Conservation (phyloP, 2,329 filamentous ascomycete genomes). For the Onygena corvina region DNA sequence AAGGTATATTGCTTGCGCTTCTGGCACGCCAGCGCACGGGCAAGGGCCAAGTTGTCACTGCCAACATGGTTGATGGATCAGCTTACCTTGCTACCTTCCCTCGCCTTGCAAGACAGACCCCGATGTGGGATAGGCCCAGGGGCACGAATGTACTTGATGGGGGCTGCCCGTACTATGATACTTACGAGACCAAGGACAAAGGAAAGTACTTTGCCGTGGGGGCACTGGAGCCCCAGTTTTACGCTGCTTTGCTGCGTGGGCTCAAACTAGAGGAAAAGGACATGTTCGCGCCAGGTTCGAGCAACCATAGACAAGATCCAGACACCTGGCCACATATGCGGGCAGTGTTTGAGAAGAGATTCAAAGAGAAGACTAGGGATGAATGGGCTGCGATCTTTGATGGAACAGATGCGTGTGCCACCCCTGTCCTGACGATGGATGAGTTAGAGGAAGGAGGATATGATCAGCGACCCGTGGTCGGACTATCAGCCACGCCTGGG, state of each 20-base stretch:
- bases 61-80: slow-evolving; percentile 90
- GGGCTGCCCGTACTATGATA: slow-evolving; percentile 78
- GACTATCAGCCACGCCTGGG: slow-evolving; percentile 55
- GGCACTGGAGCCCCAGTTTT: slow-evolving; percentile 81
- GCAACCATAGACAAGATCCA: slow-evolving; percentile 47
- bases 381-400: slow-evolving; percentile 85
- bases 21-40: slow-evolving; percentile 53
- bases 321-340: slow-evolving; percentile 57
- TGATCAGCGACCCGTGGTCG: slow-evolving; percentile 36
- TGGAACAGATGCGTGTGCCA: slow-evolving; percentile 81
- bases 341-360: slow-evolving; percentile 48
- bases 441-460: slow-evolving; percentile 55
- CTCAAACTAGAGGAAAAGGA: slow-evolving; percentile 45
- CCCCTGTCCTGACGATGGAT: slow-evolving; percentile 65
- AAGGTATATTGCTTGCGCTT: slow-evolving; percentile 72
- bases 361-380: slow-evolving; percentile 55
- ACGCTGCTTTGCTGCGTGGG: slow-evolving; percentile 52
- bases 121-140: slow-evolving; percentile 50
- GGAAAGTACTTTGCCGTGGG: slow-evolving; percentile 75
- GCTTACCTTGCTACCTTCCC: slow-evolving; percentile 69
- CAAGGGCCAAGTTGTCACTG: slow-evolving; percentile 77
- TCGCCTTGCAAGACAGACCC: slow-evolving; percentile 52
- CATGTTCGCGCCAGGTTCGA: slow-evolving; percentile 36
- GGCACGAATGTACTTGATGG: slow-evolving; percentile 73
- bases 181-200: slow-evolving; percentile 68